phyloP scores from a whole-genome alignment of 164 flowering plant genomes.

The Macadamia tetraphylla region DNA sequence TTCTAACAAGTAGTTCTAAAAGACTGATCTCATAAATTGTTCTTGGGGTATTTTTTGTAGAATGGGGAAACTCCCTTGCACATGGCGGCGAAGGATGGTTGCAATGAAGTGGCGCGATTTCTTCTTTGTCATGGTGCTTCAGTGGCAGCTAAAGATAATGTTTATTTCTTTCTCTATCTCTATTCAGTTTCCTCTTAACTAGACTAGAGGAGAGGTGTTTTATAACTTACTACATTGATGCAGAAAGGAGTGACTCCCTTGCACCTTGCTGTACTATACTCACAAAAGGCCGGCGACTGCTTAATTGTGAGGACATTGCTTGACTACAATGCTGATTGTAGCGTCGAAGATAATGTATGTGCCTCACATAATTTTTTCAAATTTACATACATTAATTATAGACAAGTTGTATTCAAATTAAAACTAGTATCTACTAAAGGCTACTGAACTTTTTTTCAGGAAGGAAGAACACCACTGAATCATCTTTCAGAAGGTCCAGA shows the following conservation, averaged over 20 bases:
- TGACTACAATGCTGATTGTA: constrained; percentile 82
- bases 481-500: constrained; percentile 76
- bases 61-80: constrained; percentile 99
- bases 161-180: constrained; percentile 17
- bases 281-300: constrained; percentile 58
- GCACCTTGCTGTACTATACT: constrained; percentile 95
- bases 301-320: constrained; percentile 74
- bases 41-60: constrained; percentile 31
- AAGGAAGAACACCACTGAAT: constrained; percentile 75
- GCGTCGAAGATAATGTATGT: constrained; percentile 71
- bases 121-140: constrained; percentile 84
- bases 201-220: background rate
- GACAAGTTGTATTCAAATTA: background rate
- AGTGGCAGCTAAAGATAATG: constrained; percentile 90
- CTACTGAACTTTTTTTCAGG: constrained; percentile 36
- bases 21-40: too few species aligned
- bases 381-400: background rate
- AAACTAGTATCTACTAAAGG: background rate
- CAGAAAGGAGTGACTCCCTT: constrained; percentile 99
- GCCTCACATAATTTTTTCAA: background rate
- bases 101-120: constrained; percentile 65
- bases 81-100: constrained; percentile 98
- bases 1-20: too few species aligned
- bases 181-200: background rate
- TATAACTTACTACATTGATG: background rate